Percentiles rank a stretch among this genome's conserved stretches.
Conservation (phyloP, 1,284 basidiomycete genomes). For the Pterulicium gracile region DNA sequence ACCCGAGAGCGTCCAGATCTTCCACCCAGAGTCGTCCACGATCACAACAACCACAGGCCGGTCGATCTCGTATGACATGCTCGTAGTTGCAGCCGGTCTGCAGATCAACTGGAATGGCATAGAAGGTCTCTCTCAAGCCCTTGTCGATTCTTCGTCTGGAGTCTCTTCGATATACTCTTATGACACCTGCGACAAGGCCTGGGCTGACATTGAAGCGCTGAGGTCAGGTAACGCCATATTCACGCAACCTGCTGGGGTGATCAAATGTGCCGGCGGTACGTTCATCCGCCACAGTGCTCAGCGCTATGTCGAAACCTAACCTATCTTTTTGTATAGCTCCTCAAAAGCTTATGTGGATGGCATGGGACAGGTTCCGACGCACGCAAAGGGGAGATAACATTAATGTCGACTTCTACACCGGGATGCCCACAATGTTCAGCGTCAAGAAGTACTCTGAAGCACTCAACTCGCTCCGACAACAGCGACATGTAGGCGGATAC, state of each 20-base stretch:
- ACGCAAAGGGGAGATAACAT: slow-evolving; percentile 50
- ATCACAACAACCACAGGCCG: slow-evolving; percentile 65
- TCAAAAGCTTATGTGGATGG: slow-evolving; percentile 95
- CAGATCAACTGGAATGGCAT: slow-evolving; percentile 79
- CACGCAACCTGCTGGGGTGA: slow-evolving; percentile 89
- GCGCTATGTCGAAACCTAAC: not conserved
- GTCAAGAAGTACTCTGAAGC: slow-evolving; percentile 88
- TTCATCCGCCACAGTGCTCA: slow-evolving; percentile 4
- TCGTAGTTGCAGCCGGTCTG: slow-evolving; percentile 86
- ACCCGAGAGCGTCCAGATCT: slow-evolving; percentile 62
- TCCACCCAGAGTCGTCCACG: slow-evolving; percentile 68
- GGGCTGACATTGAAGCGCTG: slow-evolving; percentile 70
- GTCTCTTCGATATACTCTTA: slow-evolving; percentile 93
- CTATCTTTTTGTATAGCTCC: slow-evolving; percentile 42
- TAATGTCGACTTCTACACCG: slow-evolving; percentile 82
- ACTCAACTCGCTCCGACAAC: slow-evolving; percentile 66
- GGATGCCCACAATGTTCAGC: slow-evolving; percentile 89
- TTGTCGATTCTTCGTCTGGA: slow-evolving; percentile 68
- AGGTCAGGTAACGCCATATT: slow-evolving; percentile 82
- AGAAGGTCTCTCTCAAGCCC: slow-evolving; percentile 68
- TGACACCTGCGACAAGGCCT: slow-evolving; percentile 80
- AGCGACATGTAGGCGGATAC: slow-evolving; percentile 71
- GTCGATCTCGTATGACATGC: slow-evolving; percentile 73
- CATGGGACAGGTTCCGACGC: slow-evolving; percentile 64
- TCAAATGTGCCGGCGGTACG: slow-evolving; percentile 91